Evolutionary conservation across 1,284 basidiomycete species (phyloP), one percentile per base, ranked within the genome.

Genomic region (Serendipita sp.): DNA sequence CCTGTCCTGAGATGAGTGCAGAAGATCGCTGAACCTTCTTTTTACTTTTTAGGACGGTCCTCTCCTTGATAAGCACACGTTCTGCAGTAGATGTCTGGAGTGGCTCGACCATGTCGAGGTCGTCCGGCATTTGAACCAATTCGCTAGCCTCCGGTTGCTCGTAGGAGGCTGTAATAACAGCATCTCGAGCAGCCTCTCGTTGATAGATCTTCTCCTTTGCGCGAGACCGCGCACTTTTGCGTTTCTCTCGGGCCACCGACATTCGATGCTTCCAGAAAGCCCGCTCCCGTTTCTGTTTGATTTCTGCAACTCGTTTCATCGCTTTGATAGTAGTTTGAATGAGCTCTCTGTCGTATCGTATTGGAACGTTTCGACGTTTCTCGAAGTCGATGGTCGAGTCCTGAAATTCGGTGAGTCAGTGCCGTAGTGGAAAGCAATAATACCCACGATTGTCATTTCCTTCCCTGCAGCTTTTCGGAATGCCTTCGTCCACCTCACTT

Each of bases 331-430:
- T 99, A 1, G 91, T 92, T 72, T 88, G 82, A 63, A 99, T 79
- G 60, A 99, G 78, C 67, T 97, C 91, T 71, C 96, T 88, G 79
- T 99, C 87, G 80, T 99, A 99, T 71, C 94, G 89, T 65, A 99
- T 89, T 34, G 96, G 96, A 13, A 98, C 85, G 73, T 99, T 97
- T 75, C 96, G 85, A 69, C 96, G 86, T 78, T 99, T 99, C 79
- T 99, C 96, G 73, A 99, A 99, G 72, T 98, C 94, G 73, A 98
- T 92, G 1, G 95, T 99, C 0, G 94, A 91, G 77, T 99, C 96
- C 93, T 95, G 67, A 35, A 45, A 50, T 12, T 45, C 4, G n/a
- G 44, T 50, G 42, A 55, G 17, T 61, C 15, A 63, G 41, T 22
- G 43, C 26, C 34, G 17, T 42, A 10, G 44, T 44, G 44, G n/a